phyloP scores from a whole-genome alignment of 352 stramenopile genomes.

The Phytopythium litorale region DNA sequence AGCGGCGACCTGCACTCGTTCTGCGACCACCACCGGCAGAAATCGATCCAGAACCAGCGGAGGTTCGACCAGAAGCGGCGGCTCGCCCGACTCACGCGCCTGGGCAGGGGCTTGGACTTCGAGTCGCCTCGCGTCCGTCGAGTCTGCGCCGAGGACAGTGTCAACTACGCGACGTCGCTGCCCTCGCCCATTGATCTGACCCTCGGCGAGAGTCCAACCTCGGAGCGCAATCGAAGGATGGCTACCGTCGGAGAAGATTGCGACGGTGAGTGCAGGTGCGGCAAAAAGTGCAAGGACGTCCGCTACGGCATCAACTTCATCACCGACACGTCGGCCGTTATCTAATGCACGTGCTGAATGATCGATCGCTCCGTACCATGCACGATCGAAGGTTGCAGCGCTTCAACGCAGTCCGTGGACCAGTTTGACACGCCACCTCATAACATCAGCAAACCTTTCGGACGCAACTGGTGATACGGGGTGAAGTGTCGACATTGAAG shows the following conservation, averaged over 20 bases:
- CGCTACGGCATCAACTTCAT: constrained; percentile 8
- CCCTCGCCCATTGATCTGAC: background rate
- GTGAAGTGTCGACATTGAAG: background rate
- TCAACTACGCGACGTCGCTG: background rate
- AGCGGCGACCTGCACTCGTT: constrained; percentile 60
- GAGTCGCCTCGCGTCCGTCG: background rate
- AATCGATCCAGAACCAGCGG: constrained; percentile 55
- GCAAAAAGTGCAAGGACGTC: constrained; percentile 3
- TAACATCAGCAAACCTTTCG: background rate
- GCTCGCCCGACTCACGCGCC: background rate
- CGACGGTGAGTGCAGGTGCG: background rate
- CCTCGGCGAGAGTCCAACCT: background rate
- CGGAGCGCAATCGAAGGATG: background rate
- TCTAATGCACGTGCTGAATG: background rate
- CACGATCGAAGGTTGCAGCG: too few species aligned
- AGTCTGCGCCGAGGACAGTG: background rate
- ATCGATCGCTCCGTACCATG: too few species aligned
- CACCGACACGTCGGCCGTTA: background rate
- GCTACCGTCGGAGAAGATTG: background rate
- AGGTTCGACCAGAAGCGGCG: constrained; percentile 47
- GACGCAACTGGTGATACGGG: background rate
- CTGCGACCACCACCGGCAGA: constrained; percentile 59
- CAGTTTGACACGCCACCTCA: background rate
- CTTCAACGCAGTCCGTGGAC: background rate
- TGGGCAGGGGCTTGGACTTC: background rate